Conservation (phyloP, 2,329 filamentous ascomycete genomes). For the Stemphylium lycopersici region DNA sequence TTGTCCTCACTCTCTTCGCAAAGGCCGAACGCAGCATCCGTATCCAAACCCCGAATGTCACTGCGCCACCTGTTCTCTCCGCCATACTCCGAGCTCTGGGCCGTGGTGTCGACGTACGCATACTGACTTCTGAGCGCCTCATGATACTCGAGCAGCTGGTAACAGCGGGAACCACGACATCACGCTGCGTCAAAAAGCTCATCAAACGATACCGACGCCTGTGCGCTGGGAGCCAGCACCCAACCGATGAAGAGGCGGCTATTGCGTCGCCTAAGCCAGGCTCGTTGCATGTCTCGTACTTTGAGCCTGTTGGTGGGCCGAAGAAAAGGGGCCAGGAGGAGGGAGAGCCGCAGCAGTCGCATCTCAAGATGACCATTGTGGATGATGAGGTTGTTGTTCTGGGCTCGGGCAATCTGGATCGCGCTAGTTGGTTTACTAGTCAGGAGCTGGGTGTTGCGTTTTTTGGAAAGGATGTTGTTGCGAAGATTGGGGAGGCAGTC, state of each 20-base stretch:
- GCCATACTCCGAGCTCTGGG: constrained; percentile 66
- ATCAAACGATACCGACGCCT: constrained; percentile 60
- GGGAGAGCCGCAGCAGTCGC: constrained; percentile 71
- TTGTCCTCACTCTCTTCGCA: constrained; percentile 65
- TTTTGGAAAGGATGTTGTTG: constrained; percentile 51
- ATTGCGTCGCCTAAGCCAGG: constrained; percentile 49
- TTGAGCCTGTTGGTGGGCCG: constrained; percentile 47
- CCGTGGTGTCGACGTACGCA: constrained; percentile 70
- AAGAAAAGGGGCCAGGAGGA: constrained; percentile 30
- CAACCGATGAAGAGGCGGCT: constrained; percentile 39
- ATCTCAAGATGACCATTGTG: constrained; percentile 78
- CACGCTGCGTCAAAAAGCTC: constrained; percentile 66
- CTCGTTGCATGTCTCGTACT: constrained; percentile 65
- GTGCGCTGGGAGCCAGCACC: constrained; percentile 11
- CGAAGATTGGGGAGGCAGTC: constrained; percentile 32
- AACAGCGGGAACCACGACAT: constrained; percentile 76
- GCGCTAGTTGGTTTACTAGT: constrained; percentile 85
- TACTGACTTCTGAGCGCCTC: constrained; percentile 71
- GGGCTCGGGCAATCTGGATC: constrained; percentile 83
- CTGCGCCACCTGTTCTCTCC: constrained; percentile 67
- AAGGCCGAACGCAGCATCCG: constrained; percentile 66
- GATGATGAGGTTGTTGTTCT: constrained; percentile 72
- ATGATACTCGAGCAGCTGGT: constrained; percentile 83
- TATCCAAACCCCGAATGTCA: constrained; percentile 80
- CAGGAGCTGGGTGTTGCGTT: constrained; percentile 77